Percentiles rank a stretch among this genome's conserved stretches.
Evolutionary conservation across 2,329 filamentous ascomycete species (phyloP).

Genomic region (Ophiostoma fasciatum): DNA sequence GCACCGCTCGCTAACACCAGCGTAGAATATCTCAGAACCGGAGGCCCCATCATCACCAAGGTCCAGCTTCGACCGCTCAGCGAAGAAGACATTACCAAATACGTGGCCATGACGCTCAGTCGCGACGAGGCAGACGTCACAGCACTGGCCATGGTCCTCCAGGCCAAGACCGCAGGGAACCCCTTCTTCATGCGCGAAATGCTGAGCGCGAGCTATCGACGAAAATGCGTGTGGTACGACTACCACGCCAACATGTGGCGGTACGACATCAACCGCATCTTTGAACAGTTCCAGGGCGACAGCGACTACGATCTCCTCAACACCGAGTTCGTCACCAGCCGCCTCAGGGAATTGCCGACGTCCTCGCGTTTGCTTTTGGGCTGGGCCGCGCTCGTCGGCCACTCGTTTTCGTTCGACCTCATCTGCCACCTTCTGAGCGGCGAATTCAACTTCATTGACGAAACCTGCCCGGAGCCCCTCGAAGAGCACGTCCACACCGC

Average conservation of each 20-base stretch:
- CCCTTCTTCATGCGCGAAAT: slow-evolving; percentile 88
- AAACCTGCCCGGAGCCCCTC: slow-evolving; percentile 17
- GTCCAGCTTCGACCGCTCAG: slow-evolving; percentile 59
- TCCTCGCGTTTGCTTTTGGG: slow-evolving; percentile 65
- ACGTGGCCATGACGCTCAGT: slow-evolving; percentile 70
- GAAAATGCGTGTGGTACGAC: slow-evolving; percentile 81
- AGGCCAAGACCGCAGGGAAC: slow-evolving; percentile 79
- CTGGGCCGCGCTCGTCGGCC: slow-evolving; percentile 76
- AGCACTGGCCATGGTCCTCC: slow-evolving; percentile 68
- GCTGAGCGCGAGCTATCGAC: slow-evolving; percentile 72
- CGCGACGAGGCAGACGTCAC: slow-evolving; percentile 56
- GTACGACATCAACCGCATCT: slow-evolving; percentile 73
- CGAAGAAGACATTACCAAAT: slow-evolving; percentile 68
- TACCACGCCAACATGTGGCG: slow-evolving; percentile 73
- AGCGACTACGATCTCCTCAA: slow-evolving; percentile 68
- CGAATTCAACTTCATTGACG: slow-evolving; percentile 49
- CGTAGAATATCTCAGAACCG: slow-evolving; percentile 29
- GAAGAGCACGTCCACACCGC: slow-evolving; percentile 24
- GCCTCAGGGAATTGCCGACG: slow-evolving; percentile 59
- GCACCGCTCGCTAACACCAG: too few relatives aligned
- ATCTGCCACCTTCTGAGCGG: slow-evolving; percentile 63
- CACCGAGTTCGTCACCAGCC: slow-evolving; percentile 65
- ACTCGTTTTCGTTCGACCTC: slow-evolving; percentile 69
- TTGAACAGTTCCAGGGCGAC: slow-evolving; percentile 68
- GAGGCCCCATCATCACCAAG: slow-evolving; percentile 46